These are phyloP conservation scores for Fusarium redolens DNA, from an alignment of 2,329 filamentous ascomycete genomes.

Conservation along the genomic window DNA sequence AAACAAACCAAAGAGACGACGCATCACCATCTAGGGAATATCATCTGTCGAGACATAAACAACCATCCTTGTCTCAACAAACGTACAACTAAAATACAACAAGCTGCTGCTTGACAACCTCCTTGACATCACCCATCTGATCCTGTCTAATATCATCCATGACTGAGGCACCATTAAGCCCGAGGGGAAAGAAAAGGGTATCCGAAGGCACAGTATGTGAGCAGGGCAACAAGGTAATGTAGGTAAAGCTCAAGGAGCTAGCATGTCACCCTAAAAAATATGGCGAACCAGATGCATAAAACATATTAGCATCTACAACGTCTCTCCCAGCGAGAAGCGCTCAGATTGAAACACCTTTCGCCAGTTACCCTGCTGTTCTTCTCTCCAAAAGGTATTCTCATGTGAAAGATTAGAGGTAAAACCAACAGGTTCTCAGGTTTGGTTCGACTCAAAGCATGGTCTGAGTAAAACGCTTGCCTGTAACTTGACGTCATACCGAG, in stretches of 20 bases:
- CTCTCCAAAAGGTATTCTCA: constrained; percentile 34
- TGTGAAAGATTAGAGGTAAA: constrained; percentile 30
- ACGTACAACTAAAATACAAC: constrained; percentile 55
- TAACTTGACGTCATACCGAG: constrained; percentile 30
- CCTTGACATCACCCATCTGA: constrained; percentile 47
- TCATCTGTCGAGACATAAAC: constrained; percentile 49
- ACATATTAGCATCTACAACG: constrained; percentile 38
- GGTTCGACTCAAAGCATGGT: constrained; percentile 14
- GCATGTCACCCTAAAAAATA: constrained; percentile 44
- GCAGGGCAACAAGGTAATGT: constrained; percentile 40
- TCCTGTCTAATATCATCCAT: constrained; percentile 50
- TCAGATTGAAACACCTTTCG: constrained; percentile 32
- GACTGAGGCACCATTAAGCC: constrained; percentile 48
- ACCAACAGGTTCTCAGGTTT: constrained; percentile 11
- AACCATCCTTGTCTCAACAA: constrained; percentile 47
- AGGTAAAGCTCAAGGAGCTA: constrained; percentile 11
- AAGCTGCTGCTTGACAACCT: constrained; percentile 48
- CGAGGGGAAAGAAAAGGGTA: constrained; percentile 39
- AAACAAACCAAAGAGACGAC: constrained; percentile 49
- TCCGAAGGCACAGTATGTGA: constrained; percentile 44
- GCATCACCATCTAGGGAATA: constrained; percentile 47
- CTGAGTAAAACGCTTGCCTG: constrained; percentile 27
- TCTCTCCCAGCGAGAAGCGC: constrained; percentile 24
- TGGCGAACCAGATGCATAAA: constrained; percentile 45
- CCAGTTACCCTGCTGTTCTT: constrained; percentile 37